These are phyloP conservation scores for Cladosporium sp. DNA, from an alignment of 2,329 filamentous ascomycete genomes.

Conservation along the genomic window DNA sequence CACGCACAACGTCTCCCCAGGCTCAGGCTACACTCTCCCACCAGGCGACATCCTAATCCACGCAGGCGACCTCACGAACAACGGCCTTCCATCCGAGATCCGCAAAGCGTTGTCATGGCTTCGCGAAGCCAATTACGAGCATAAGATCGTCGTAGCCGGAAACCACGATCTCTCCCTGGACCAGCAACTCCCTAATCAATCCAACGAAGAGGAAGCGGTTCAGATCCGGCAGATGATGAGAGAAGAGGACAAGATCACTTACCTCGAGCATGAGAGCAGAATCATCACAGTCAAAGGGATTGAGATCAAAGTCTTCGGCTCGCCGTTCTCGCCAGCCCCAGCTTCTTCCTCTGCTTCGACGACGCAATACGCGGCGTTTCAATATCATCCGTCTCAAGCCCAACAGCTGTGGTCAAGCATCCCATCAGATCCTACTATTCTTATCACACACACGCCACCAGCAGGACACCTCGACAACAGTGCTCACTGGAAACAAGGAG, in stretches of 20 bases:
- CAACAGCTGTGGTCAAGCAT: conserved; percentile 60
- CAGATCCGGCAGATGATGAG: conserved; percentile 57
- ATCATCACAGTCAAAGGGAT: conserved; percentile 62
- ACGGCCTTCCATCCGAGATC: conserved; percentile 61
- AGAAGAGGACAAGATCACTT: conserved; percentile 57
- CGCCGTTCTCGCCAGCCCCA: conserved; percentile 61
- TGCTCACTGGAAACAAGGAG: conserved; percentile 45
- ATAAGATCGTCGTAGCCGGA: conserved; percentile 70
- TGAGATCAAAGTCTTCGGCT: conserved; percentile 68
- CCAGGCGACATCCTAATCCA: conserved; percentile 73
- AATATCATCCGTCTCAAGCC: conserved; percentile 52
- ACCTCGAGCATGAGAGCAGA: conserved; percentile 61
- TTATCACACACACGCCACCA: conserved; percentile 71
- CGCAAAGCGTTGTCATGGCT: conserved; percentile 66
- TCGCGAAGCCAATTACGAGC: conserved; percentile 65
- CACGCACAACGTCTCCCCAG: conserved; percentile 66
- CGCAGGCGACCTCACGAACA: conserved; percentile 74
- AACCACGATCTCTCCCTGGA: conserved; percentile 77
- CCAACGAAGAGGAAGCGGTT: conserved; percentile 51
- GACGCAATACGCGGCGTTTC: conserved; percentile 63
- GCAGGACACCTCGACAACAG: conserved; percentile 57
- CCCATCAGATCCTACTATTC: conserved; percentile 62
- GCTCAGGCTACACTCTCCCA: conserved; percentile 60
- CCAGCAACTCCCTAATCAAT: conserved; percentile 26
- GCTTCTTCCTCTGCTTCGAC: conserved; percentile 10